Evolutionary conservation across 2,329 filamentous ascomycete genomes (phyloP), one percentile per base, ranked within the genome.

Genomic region (Fusarium sp.): DNA sequence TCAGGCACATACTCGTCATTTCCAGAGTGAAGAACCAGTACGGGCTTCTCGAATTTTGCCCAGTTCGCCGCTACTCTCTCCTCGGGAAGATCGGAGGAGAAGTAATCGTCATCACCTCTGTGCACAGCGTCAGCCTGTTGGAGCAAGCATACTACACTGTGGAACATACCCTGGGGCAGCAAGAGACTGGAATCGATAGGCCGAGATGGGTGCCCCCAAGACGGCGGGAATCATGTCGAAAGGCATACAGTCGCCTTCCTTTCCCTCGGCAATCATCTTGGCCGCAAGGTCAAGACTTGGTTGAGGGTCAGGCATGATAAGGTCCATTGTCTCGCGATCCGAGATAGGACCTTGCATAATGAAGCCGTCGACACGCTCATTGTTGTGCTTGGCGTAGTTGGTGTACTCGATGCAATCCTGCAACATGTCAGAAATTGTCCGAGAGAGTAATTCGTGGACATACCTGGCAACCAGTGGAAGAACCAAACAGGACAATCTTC

Each of bases 51-150:
- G 64, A 94, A 84, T 58, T 83, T 84, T 5, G 91, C 88, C 87
- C 96, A 98, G n/a, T 92, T 92, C 16, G 80, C 80, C 27, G 81
- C 78, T 8, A 95, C 84, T 20, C 86, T 84, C 35, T 88, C 85
- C 35, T 87, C 83, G 0, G 84, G 81, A n/a, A 96, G 83, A 79
- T 96, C 93, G 4, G 90, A 91, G n/a, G 93, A 95, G 83, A 97
- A 98, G 79, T 93, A 94, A 80, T 98, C 95, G 80, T 98, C 95
- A 67, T 93, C 92, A 11, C 92, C 93, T 6, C 90, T 89, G 58
- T 44, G 7, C 9, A 53, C 20, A 6, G 6, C 16, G 20, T 75
- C 44, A 74, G 66, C 27, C 8, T 51, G 20, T 49, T 46, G n/a
- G n/a, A 64, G 55, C 12, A 35, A 31, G 7, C 49, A 53, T 31